phyloP scores from a whole-genome alignment of 176 grass and related monocot species.

The barley (Hordeum vulgare) region MorexV3_pseudomolecules_assembly NC_058520.1:564775370-564775869 shows the following conservation, averaged over 20 bases:
- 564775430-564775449: too few relatives aligned
- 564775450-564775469: too few relatives aligned
- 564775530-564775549: too few relatives aligned
- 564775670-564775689: not conserved
- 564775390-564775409: too few relatives aligned
- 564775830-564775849: too few relatives aligned
- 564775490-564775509: too few relatives aligned
- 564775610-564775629: not conserved
- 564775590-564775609: not conserved
- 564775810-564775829: too few relatives aligned
- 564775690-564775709: not conserved
- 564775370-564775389: too few relatives aligned
- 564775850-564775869: not conserved
- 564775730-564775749: not conserved
- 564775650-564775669: not conserved
- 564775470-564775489: too few relatives aligned
- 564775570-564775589: not conserved
- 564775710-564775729: not conserved
- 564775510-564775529: too few relatives aligned
- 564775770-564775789: not conserved
- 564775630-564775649: not conserved
- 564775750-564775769: not conserved
- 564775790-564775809: too few relatives aligned
- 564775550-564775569: not conserved
- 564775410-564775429: too few relatives aligned